Conservation (phyloP, 1,139 yeast genomes). For the Yamadazyma atmosphaerica region DNA sequence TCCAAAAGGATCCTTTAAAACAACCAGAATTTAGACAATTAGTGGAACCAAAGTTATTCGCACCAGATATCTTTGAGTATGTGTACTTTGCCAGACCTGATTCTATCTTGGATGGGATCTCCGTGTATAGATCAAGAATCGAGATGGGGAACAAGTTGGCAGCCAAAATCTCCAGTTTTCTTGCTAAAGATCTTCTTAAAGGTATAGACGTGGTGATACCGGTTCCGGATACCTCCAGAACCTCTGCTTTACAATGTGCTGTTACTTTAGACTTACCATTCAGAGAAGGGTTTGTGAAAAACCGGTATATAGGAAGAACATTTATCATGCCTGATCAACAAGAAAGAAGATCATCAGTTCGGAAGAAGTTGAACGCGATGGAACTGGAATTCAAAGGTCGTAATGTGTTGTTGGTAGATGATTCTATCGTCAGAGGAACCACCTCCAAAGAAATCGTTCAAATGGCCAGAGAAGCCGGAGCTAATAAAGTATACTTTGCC, state of each 20-base stretch:
- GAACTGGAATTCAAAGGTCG: conserved; percentile 84
- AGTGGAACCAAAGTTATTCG: conserved; percentile 71
- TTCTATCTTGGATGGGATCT: conserved; percentile 90
- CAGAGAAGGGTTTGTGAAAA: conserved; percentile 96
- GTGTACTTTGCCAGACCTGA: conserved; percentile 98
- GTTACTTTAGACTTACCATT: conserved; percentile 77
- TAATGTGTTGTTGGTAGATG: conserved; percentile 91
- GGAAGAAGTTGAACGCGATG: conserved; percentile 96
- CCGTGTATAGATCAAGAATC: conserved; percentile 88
- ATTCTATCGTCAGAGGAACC: conserved; percentile 96
- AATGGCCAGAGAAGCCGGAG: conserved; percentile 99
- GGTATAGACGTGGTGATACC: conserved; percentile 94
- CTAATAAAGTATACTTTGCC: conserved; percentile 88
- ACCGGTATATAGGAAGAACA: conserved; percentile 95
- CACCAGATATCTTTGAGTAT: conserved; percentile 96
- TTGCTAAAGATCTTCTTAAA: conserved; percentile 37
- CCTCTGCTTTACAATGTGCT: conserved; percentile 92
- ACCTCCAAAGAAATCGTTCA: conserved; percentile 94
- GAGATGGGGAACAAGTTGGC: conserved; percentile 95
- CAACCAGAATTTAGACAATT: conserved; percentile 85
- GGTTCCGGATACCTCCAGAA: conserved; percentile 96
- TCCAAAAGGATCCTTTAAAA: conserved; percentile 55
- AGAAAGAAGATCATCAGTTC: conserved; percentile 89
- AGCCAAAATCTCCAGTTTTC: conserved; percentile 55
- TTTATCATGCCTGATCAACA: conserved; percentile 98